Evolutionary conservation across 192 early-diverging fungal genomes (phyloP).

Genomic region (Podochytrium sp.): DNA sequence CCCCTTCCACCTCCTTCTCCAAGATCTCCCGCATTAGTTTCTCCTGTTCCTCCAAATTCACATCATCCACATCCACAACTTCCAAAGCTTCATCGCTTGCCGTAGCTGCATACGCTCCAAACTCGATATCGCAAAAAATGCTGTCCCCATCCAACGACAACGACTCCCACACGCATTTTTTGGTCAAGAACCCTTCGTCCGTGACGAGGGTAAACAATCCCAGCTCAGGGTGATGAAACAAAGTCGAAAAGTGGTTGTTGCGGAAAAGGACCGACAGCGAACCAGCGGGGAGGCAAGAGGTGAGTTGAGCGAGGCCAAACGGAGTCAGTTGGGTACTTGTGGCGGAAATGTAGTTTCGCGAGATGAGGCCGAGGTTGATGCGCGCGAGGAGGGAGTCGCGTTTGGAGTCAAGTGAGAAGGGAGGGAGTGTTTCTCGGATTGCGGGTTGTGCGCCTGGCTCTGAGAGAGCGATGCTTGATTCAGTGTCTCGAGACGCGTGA

Average conservation of each 20-base stretch:
- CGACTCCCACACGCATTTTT: slow-evolving; percentile 49
- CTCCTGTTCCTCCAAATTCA: slow-evolving; percentile 26
- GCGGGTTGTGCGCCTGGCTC: no score
- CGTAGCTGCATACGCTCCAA: slow-evolving; percentile 3
- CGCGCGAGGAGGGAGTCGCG: neutral
- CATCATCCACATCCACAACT: slow-evolving; percentile 7
- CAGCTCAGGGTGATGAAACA: slow-evolving; percentile 37
- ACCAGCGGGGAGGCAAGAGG: slow-evolving; percentile 60
- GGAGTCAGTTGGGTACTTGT: slow-evolving; percentile 86
- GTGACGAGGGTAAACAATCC: slow-evolving; percentile 53
- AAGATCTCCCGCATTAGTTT: slow-evolving; percentile 18
- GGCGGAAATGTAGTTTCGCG: slow-evolving; percentile 71
- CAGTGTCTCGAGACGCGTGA: neutral
- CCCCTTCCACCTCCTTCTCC: neutral
- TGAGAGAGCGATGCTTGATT: neutral
- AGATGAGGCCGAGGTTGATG: slow-evolving; percentile 27
- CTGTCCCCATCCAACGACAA: slow-evolving; percentile 45
- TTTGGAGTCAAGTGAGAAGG: neutral
- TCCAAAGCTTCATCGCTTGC: slow-evolving; percentile 18
- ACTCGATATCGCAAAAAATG: slow-evolving; percentile 38
- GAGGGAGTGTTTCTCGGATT: no score
- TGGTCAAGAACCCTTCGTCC: slow-evolving; percentile 47
- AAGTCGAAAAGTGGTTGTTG: slow-evolving; percentile 78
- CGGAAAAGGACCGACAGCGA: slow-evolving; percentile 82
- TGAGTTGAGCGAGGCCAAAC: slow-evolving; percentile 72